phyloP scores from a whole-genome alignment of 768 basidiomycete species.

The Suillus plorans region DNA sequence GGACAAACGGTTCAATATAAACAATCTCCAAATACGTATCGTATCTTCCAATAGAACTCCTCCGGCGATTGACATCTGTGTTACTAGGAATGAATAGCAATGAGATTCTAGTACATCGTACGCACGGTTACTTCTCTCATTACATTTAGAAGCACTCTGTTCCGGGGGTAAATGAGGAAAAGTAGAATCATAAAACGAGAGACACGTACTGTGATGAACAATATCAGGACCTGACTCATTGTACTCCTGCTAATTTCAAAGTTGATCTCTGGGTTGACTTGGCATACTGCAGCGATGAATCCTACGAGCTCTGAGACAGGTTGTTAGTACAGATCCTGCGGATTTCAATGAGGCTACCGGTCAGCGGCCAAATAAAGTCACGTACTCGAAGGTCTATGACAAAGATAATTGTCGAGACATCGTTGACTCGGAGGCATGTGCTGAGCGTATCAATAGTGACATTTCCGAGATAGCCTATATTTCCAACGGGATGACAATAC shows the following conservation, averaged over 20 bases:
- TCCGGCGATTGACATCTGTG: not conserved
- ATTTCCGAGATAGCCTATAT: too few relatives aligned
- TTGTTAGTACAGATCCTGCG: too few relatives aligned
- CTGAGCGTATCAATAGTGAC: too few relatives aligned
- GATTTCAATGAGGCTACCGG: too few relatives aligned
- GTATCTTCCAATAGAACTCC: not conserved
- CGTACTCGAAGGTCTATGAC: too few relatives aligned
- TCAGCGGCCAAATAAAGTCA: too few relatives aligned
- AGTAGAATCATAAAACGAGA: not conserved
- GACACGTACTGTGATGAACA: conserved; percentile 68
- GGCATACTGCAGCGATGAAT: too few relatives aligned
- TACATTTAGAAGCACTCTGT: conserved; percentile 27
- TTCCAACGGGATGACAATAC: too few relatives aligned
- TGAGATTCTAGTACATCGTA: conserved; percentile 26
- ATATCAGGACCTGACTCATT: conserved; percentile 82
- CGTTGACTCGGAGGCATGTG: too few relatives aligned
- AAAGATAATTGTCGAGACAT: too few relatives aligned
- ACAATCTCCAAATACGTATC: not conserved
- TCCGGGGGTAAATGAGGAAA: conserved; percentile 3
- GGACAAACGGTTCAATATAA: not conserved
- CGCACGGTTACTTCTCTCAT: conserved; percentile 19
- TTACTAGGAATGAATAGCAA: conserved; percentile 13
- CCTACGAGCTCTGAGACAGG: too few relatives aligned
- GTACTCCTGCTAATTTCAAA: conserved; percentile 67
- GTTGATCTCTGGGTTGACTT: too few relatives aligned